Percentiles rank a stretch among this genome's conserved stretches.
Conservation (phyloP, 2,329 filamentous ascomycete genomes). For the Talaromyces albobiverticillius region DNA sequence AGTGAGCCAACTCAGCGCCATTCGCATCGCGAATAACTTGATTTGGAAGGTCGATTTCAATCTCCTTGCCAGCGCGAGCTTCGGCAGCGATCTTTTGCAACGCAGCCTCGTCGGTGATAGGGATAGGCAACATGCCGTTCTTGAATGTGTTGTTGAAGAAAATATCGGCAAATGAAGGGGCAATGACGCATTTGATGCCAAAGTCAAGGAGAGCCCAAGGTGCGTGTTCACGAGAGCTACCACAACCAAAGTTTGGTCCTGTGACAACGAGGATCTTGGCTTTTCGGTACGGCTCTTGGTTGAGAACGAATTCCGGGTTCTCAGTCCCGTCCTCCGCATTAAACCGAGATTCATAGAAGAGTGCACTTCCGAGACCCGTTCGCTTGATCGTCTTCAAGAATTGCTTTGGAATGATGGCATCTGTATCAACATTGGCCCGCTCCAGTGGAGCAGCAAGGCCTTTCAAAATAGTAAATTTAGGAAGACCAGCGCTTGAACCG, state of each 20-base stretch:
- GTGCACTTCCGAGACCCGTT: slow-evolving; percentile 81
- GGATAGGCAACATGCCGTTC: slow-evolving; percentile 94
- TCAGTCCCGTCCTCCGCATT: slow-evolving; percentile 65
- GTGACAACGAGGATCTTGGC: slow-evolving; percentile 90
- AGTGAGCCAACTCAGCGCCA: slow-evolving; percentile 71
- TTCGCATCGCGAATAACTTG: slow-evolving; percentile 75
- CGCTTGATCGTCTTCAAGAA: slow-evolving; percentile 99
- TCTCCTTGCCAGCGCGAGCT: slow-evolving; percentile 73
- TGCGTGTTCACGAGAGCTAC: slow-evolving; percentile 87
- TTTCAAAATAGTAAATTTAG: slow-evolving; percentile 79
- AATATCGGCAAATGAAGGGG: slow-evolving; percentile 84
- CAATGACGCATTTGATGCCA: slow-evolving; percentile 90
- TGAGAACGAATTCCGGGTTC: slow-evolving; percentile 81
- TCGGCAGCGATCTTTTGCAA: slow-evolving; percentile 72
- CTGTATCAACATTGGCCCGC: slow-evolving; percentile 91
- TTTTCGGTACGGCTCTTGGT: slow-evolving; percentile 78
- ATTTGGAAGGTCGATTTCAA: slow-evolving; percentile 85
- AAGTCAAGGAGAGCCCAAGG: slow-evolving; percentile 97
- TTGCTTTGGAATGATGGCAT: slow-evolving; percentile 98
- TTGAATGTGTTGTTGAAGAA: slow-evolving; percentile 99
- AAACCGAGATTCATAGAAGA: slow-evolving; percentile 84
- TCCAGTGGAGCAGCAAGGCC: slow-evolving; percentile 87
- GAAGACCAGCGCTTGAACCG: slow-evolving; percentile 61
- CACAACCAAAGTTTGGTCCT: slow-evolving; percentile 93
- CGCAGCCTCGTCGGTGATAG: slow-evolving; percentile 64